These are phyloP conservation scores for Fibroporia radiculosa DNA, from an alignment of 768 basidiomycete genomes.

Conservation along the genomic window DNA sequence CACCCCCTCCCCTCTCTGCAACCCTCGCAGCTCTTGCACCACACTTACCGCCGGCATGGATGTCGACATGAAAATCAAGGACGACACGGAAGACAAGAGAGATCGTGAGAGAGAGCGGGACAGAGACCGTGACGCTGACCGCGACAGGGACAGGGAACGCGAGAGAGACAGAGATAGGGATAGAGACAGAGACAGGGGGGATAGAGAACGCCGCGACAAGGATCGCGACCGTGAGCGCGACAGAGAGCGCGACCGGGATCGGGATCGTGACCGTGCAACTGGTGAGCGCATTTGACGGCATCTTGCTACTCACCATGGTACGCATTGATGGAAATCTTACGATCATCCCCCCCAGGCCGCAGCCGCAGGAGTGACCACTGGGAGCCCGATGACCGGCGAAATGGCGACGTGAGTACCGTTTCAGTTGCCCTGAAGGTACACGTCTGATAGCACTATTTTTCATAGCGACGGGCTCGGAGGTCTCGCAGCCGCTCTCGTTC, in stretches of 20 bases:
- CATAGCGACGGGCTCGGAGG: conserved; percentile 36
- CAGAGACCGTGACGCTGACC: conserved; percentile 32
- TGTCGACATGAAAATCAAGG: conserved; percentile 75
- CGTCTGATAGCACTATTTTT: background rate
- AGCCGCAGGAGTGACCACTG: conserved; percentile 60
- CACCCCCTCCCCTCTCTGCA: background rate
- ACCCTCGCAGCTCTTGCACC: background rate
- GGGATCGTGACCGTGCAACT: conserved; percentile 38
- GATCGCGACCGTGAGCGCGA: conserved; percentile 25
- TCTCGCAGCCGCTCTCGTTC: conserved; percentile 61
- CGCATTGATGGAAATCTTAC: background rate
- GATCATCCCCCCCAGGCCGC: conserved; percentile 28
- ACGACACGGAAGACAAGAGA: conserved; percentile 60
- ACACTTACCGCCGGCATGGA: conserved; percentile 44
- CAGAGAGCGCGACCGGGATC: conserved; percentile 43
- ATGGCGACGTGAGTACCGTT: conserved; percentile 51
- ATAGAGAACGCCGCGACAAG: conserved; percentile 16
- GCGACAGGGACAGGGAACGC: conserved; percentile 41
- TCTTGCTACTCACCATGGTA: too few species aligned
- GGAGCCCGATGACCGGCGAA: conserved; percentile 76
- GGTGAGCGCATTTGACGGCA: conserved; percentile 3
- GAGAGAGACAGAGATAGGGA: conserved; percentile 34
- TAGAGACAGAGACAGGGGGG: conserved; percentile 23
- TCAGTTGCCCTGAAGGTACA: background rate
- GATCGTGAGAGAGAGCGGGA: conserved; percentile 36